phyloP scores from a whole-genome alignment of 257 asterid species.

The Haberlea rhodopensis region DNA sequence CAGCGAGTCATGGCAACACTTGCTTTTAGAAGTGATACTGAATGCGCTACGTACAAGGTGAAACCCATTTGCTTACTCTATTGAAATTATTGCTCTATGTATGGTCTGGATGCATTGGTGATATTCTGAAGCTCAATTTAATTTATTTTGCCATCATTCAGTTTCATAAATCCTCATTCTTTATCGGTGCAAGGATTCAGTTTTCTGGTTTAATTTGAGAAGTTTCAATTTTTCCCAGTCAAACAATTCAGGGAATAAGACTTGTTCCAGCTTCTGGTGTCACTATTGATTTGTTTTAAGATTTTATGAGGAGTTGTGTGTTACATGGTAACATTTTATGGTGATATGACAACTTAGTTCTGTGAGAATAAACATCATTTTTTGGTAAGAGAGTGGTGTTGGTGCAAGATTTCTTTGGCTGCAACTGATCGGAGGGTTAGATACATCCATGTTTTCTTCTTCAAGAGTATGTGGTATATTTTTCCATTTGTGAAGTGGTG shows the following conservation, averaged over 20 bases:
- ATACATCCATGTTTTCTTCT: not conserved
- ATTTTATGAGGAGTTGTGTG: not conserved
- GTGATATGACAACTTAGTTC: not conserved
- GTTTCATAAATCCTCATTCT: constrained; percentile 5
- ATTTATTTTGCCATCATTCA: constrained; percentile 16
- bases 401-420: not conserved
- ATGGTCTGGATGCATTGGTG: constrained; percentile 8
- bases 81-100: constrained; percentile 13
- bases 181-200: constrained; percentile 5
- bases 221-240: not conserved
- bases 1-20: constrained; percentile 90
- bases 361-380: not conserved
- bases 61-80: constrained; percentile 9
- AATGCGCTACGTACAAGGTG: constrained; percentile 86
- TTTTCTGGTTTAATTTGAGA: not conserved
- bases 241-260: not conserved
- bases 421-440: not conserved
- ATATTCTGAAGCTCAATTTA: constrained; percentile 18
- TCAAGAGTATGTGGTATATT: not conserved
- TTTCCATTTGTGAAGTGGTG: constrained; percentile 13
- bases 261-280: not conserved
- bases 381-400: not conserved
- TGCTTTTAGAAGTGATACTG: constrained; percentile 84
- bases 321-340: no score
- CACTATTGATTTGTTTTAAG: not conserved